These are phyloP conservation scores for Thamnidium elegans DNA, from an alignment of 192 early-diverging fungal genomes.

Conservation along the genomic window DNA sequence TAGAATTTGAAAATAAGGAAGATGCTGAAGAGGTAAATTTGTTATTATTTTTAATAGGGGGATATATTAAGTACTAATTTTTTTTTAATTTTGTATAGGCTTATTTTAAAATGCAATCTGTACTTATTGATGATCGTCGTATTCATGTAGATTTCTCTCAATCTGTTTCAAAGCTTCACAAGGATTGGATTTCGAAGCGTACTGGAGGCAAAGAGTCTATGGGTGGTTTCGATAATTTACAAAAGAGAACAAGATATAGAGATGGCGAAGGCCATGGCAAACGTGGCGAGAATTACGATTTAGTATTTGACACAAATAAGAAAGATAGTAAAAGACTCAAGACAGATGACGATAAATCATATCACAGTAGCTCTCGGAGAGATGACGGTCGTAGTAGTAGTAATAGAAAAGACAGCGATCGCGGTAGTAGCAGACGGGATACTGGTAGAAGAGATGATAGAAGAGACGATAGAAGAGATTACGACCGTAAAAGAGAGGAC, in stretches of 20 bases:
- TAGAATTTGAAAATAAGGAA: conserved; percentile 89
- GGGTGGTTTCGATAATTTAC: conserved; percentile 48
- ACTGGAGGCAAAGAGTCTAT: conserved; percentile 30
- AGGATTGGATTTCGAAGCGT: conserved; percentile 69
- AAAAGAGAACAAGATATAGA: conserved; percentile 52
- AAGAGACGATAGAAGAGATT: conserved; percentile 1
- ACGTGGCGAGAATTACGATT: conserved; percentile 43
- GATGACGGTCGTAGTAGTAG: neutral
- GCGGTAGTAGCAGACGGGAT: neutral
- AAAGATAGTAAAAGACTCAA: conserved; percentile 1
- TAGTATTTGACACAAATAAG: conserved; percentile 42
- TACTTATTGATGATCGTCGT: conserved; percentile 91
- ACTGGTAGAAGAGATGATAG: conserved; percentile 1
- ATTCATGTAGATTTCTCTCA: conserved; percentile 99
- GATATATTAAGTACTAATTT: neutral
- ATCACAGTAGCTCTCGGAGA: neutral
- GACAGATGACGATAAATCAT: conserved; percentile 1
- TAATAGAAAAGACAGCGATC: neutral
- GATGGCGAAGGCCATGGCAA: conserved; percentile 26
- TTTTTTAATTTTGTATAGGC: conserved; percentile 40
- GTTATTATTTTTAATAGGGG: neutral
- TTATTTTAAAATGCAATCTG: conserved; percentile 97
- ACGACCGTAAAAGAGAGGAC: neutral
- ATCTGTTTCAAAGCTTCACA: conserved; percentile 81
- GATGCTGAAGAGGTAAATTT: conserved; percentile 72